These are phyloP conservation scores for Starmerella riodocensis DNA, from an alignment of 805 yeast species.

Conservation along the genomic window DNA sequence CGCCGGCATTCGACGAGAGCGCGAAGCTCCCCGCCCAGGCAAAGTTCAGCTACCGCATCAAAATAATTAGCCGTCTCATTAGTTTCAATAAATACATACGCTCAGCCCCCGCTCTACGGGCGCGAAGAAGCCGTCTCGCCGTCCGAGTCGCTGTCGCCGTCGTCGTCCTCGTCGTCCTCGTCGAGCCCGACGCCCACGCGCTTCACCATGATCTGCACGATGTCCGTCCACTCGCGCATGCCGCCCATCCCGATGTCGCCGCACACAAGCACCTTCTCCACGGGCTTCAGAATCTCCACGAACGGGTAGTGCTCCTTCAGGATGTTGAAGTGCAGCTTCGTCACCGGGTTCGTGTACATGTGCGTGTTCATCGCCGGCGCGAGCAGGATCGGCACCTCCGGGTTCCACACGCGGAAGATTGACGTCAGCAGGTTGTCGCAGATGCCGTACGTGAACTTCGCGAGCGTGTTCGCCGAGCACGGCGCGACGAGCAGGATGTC, in stretches of 20 bases:
- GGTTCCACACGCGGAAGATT: constrained; percentile 91
- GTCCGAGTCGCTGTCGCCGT: neutral
- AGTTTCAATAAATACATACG: no score
- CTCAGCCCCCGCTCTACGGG: no score
- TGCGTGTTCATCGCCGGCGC: constrained; percentile 97
- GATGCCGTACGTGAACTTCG: constrained; percentile 78
- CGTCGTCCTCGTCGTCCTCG: constrained; percentile 23
- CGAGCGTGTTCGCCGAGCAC: constrained; percentile 79
- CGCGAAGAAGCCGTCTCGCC: no score
- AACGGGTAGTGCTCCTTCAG: constrained; percentile 82
- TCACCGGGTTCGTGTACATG: constrained; percentile 78
- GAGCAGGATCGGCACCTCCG: constrained; percentile 70
- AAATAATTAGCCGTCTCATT: no score
- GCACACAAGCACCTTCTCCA: constrained; percentile 86
- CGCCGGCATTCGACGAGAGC: no score
- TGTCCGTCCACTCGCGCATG: constrained; percentile 92
- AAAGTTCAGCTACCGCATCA: no score
- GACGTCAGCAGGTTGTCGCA: constrained; percentile 86
- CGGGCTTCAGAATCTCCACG: constrained; percentile 80
- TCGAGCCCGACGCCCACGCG: constrained; percentile 25
- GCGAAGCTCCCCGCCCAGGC: no score
- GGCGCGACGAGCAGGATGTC: constrained; percentile 88
- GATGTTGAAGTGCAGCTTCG: constrained; percentile 64
- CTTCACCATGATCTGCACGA: constrained; percentile 66
- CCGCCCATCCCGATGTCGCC: constrained; percentile 99